phyloP scores from a whole-genome alignment of 192 early-diverging fungal genomes.

The Radiomyces spectabilis region DNA sequence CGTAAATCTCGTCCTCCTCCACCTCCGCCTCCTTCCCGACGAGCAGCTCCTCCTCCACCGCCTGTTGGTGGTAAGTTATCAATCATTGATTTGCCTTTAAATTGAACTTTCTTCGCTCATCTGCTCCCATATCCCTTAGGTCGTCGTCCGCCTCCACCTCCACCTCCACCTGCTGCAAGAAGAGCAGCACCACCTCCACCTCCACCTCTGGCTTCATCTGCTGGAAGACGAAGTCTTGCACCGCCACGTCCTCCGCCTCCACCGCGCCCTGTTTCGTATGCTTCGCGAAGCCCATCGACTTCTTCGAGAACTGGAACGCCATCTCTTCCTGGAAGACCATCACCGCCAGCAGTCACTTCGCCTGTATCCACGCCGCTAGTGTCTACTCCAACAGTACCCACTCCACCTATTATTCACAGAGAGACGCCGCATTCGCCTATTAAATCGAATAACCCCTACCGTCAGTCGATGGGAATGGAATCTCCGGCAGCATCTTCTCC shows the following conservation, averaged over 20 bases:
- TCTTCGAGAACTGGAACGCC: not conserved
- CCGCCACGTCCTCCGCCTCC: slow-evolving; percentile 15
- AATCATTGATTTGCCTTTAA: no score
- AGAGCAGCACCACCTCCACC: slow-evolving; percentile 30
- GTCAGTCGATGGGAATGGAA: not conserved
- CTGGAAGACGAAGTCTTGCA: no score
- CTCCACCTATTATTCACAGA: not conserved
- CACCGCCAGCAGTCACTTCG: slow-evolving; percentile 1
- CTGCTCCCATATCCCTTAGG: no score
- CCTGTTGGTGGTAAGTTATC: slow-evolving; percentile 11
- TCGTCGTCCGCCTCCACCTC: slow-evolving; percentile 9
- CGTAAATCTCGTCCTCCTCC: slow-evolving; percentile 33
- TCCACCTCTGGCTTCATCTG: not conserved
- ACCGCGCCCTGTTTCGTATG: not conserved
- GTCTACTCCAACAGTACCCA: not conserved
- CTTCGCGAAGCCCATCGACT: not conserved
- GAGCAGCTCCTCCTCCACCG: slow-evolving; percentile 21
- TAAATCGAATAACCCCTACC: slow-evolving; percentile 19
- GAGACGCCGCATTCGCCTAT: not conserved
- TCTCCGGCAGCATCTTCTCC: slow-evolving; percentile 4
- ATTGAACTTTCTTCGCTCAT: no score
- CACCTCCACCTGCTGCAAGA: slow-evolving; percentile 21
- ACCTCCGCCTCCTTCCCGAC: slow-evolving; percentile 21
- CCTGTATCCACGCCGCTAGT: slow-evolving; percentile 1
- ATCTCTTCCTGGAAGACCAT: not conserved